phyloP scores from a whole-genome alignment of 2,329 filamentous ascomycete species.

The Aspergillus tubingensis region DNA sequence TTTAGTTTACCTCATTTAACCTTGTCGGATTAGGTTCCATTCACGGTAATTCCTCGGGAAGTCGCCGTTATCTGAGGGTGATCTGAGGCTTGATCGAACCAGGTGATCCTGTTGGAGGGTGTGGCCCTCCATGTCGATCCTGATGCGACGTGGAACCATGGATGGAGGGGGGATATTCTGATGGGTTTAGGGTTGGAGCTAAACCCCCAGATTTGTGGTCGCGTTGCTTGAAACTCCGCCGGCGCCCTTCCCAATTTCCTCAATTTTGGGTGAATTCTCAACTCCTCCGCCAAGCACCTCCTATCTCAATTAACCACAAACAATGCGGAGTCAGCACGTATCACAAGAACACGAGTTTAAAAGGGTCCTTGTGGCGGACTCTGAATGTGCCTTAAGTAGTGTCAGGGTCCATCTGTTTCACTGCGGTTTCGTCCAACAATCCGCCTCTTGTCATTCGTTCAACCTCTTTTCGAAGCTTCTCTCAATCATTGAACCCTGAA shows the following conservation, averaged over 20 bases:
- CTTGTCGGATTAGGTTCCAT: neutral
- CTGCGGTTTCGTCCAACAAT: neutral
- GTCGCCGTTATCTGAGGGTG: neutral
- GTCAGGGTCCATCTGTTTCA: conserved; percentile 1
- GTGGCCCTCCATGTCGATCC: neutral
- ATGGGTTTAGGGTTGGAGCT: neutral
- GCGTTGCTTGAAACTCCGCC: neutral
- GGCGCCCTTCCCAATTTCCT: neutral
- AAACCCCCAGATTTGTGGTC: conserved; percentile 1
- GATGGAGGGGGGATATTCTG: neutral
- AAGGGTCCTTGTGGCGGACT: neutral
- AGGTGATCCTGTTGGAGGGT: neutral
- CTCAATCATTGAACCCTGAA: neutral
- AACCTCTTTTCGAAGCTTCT: neutral
- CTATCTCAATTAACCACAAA: conserved; percentile 7
- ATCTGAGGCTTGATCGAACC: neutral
- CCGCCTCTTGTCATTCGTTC: neutral
- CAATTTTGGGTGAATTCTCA: neutral
- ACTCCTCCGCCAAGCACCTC: neutral
- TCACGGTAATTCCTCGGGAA: neutral
- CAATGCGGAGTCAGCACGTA: neutral
- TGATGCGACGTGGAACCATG: neutral
- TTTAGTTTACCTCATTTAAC: neutral
- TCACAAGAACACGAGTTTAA: neutral
- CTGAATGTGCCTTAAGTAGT: neutral